Evolutionary conservation across 208 protist genomes (phyloP), one percentile per base, ranked within the genome.

Genomic region (Trypanosoma rangeli): DNA sequence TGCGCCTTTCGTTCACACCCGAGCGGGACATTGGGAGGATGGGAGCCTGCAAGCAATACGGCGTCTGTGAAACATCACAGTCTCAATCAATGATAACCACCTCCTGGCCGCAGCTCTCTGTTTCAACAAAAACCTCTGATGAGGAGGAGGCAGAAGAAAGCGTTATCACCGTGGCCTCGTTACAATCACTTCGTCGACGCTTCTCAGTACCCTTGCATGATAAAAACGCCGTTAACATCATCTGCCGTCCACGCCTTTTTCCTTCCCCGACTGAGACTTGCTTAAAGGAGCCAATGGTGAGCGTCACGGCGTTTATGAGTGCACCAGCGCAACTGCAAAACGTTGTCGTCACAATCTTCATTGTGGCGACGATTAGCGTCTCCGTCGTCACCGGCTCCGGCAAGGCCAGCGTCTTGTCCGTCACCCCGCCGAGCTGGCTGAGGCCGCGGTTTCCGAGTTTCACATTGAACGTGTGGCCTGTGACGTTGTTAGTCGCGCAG

Each of bases 381-480:
- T 76, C 61, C 20, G 57, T 68, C 33, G 75, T 76, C 55, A 82
- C 66, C 44, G 82, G 13, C 44, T 80, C 69, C 28, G 81, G 73
- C 37, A 82, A 58, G 24, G 79, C 56, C 28, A 76, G 22, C 50
- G 82, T 87, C 39, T 64, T 72, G 70, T 80, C 84, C 22, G 53
- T 29, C 50, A 90, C 70, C 20, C 73, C 76, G 20, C 55, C 56
- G 49, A 72, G 65, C 0, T 78, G 46, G 22, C 70, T 63, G 50
- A 87, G 79, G 28, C 85, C 82, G 13, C 26, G 7, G 58, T 72
- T 79, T 26, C 82, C 81, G 22, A 90, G 54, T 66, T 78, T 79
- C 12, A 94, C 67, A 65, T 80, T 81, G 15, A 95, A 46, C 39
- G 59, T 83, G 3, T 79, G 62, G 20, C 86, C 82, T 26, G 70